Base-by-base conservation (phyloP, 345 rosid genomes). In the Salix udensis region DNA sequence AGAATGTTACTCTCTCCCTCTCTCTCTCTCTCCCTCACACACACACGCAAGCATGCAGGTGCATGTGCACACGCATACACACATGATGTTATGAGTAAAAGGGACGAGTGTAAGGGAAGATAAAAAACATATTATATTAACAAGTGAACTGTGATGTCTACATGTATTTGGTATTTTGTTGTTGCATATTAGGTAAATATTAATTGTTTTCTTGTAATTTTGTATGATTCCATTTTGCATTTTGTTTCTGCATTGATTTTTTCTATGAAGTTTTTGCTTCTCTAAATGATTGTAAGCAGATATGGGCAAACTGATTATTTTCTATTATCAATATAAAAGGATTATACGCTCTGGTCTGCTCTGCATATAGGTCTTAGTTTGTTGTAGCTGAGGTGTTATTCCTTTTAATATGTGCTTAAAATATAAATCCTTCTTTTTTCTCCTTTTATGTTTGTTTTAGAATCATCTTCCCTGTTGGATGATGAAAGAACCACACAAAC, bases 381-480 rank as follows among this genome's bases (percentile, higher is more conserved):
- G 65, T 65, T 67, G n/a, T n/a, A 24, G 31, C 64, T 48, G 26
- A 68, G 26, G 36, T 66, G 21, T 46, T 69, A 30, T 77, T 67
- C 28, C 24, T 31, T 31, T 21, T 65, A 34, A 21, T 21, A 21
- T 14, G n/a, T 50, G 65, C 39, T 53, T 16, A 39, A 10, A 28
- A 72, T 21, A 12, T 65, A 67, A 36, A 37, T 28, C 48, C n/a
- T 55, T 66, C 26, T 3, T 67, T 10, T 74, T 61, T 69, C 42
- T 52, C n/a, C 72, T 48, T 70, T 7, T 16, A 52, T 60, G 77
- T 67, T 86, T 72, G 78, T 23, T 82, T 36, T 84, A 92, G 98
- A 93, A 86, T 88, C 89, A 70, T 86, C 91, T 74, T 85, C 78
- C 74, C 93, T 82, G 83, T 84, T 89, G 84, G 89, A 88, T 81